phyloP scores from a whole-genome alignment of 306 rosid genomes.

The Castanospermum australe region DNA sequence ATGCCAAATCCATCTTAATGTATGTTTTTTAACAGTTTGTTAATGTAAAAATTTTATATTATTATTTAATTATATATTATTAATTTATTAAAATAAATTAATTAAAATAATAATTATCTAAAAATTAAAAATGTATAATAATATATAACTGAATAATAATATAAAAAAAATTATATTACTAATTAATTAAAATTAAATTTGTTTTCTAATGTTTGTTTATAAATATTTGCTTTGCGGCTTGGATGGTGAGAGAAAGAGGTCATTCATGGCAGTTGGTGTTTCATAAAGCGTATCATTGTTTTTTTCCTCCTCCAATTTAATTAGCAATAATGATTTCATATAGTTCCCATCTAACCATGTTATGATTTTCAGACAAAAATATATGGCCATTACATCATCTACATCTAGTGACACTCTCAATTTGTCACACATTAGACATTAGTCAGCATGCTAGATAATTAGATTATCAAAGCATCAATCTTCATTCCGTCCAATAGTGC shows the following conservation, averaged over 20 bases:
- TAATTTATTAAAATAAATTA: no score
- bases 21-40: no score
- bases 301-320: neutral
- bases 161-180: no score
- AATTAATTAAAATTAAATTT: no score
- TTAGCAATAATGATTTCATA: neutral
- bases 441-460: neutral
- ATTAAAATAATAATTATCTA: no score
- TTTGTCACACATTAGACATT: neutral
- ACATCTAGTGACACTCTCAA: neutral
- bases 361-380: neutral
- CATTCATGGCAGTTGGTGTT: neutral
- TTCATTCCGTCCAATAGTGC: neutral
- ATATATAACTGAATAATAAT: no score
- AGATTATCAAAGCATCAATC: neutral
- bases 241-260: neutral
- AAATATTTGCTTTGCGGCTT: neutral
- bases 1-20: neutral
- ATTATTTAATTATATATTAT: no score
- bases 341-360: neutral
- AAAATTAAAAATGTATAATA: no score
- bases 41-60: no score
- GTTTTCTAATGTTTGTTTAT: neutral
- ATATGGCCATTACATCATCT: neutral
- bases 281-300: neutral